Base-by-base conservation (phyloP, 306 rosid genomes). In the Quercus agrifolia region DNA sequence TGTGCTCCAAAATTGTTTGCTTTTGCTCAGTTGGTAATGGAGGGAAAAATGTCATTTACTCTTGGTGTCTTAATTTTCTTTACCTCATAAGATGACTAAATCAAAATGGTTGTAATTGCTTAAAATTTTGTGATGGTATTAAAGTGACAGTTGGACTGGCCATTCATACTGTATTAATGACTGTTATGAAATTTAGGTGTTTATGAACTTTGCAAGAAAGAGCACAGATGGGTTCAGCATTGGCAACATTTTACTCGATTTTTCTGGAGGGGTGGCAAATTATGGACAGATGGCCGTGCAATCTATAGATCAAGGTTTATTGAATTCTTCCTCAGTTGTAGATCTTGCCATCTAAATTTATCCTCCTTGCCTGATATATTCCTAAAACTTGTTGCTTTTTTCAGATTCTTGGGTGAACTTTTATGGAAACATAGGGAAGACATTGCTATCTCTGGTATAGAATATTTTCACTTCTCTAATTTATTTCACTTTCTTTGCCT, bases 161-260 rank as follows among this genome's bases (percentile, higher is more conserved):
- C 72, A 9, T 67, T 23, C 52, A 33, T 41, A 58, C 75, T 28
- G 31, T 38, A 25, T 72, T n/a, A 25, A 78, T 59, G 70, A 1
- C 5, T 69, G 56, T 70, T 73, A 4, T 61, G 58, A 59, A 46
- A 74, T 80, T 10, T 35, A 93, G 99, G 98, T 92, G 2, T 70
- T 85, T 85, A 87, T 95, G 95, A 95, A 95, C 90, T 93, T 83
- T 33, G 27, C 28, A 71, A 83, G 97, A 77, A 91, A 95, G 85
- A 91, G 97, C 86, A 95, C 97, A 0, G 86, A 91, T 49, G 98
- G 99, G 17, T 93, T 93, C 87, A 95, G 97, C 86, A 95, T 95
- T 67, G 93, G 83, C 18, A 91, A 90, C 77, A 88, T 93, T 75
- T 79, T 93, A 49, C 86, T 95, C 11, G 99, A 95, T 81, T 91